These are phyloP conservation scores for Neurospora sp. DNA, from an alignment of 495 filamentous ascomycete genomes.

Conservation along the genomic window DNA sequence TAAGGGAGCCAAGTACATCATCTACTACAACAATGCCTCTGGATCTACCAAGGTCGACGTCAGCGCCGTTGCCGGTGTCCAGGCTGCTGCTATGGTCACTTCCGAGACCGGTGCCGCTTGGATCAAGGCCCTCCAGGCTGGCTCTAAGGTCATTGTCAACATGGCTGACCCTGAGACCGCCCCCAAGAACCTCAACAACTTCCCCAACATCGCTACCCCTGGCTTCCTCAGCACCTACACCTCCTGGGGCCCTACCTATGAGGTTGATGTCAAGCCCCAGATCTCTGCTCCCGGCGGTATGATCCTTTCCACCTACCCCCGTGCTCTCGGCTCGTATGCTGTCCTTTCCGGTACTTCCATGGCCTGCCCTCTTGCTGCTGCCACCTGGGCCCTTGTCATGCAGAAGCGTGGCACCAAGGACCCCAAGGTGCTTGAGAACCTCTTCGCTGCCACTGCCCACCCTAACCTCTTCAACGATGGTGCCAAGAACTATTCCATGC, in stretches of 20 bases:
- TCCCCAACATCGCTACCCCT: conserved; percentile 27
- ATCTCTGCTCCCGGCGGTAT: conserved; percentile 43
- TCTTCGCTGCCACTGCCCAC: conserved; percentile 36
- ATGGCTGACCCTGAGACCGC: conserved; percentile 33
- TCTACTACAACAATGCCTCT: conserved; percentile 41
- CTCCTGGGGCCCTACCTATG: conserved; percentile 47
- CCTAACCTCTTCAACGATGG: conserved; percentile 41
- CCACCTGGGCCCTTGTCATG: conserved; percentile 42
- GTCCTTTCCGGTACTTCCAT: conserved; percentile 51
- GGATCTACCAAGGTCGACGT: conserved; percentile 22
- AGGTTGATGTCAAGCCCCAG: conserved; percentile 45
- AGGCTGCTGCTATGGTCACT: conserved; percentile 36
- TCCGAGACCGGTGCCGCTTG: conserved; percentile 34
- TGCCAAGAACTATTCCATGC: conserved; percentile 20
- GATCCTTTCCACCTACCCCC: conserved; percentile 48
- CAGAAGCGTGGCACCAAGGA: conserved; percentile 39
- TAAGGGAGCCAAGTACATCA: conserved; percentile 44
- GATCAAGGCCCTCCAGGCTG: conserved; percentile 27
- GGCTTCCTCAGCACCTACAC: conserved; percentile 42
- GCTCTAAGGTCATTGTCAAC: conserved; percentile 30
- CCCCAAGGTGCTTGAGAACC: conserved; percentile 34
- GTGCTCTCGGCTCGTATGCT: conserved; percentile 40
- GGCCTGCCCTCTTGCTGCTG: conserved; percentile 48
- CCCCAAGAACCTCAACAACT: conserved; percentile 23
- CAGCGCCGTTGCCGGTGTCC: conserved; percentile 17